Conservation (phyloP, 176 grass and related monocot genomes). For the Carex scoparia region DNA sequence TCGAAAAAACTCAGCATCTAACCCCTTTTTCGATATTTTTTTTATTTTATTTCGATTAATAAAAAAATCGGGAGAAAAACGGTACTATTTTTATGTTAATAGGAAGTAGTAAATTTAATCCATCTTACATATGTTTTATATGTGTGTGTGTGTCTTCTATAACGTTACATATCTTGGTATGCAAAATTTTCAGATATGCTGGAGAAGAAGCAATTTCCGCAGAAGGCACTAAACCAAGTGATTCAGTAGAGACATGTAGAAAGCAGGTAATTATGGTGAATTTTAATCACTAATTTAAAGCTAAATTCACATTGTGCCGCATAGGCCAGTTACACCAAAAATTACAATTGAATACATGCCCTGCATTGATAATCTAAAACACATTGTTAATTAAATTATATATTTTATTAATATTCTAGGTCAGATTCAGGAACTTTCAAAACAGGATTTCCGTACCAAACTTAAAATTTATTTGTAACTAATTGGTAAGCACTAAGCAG, state of each 20-base stretch:
- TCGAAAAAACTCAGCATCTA: too few relatives aligned
- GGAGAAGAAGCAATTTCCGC: neutral
- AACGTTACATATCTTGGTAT: neutral
- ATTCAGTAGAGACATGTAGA: neutral
- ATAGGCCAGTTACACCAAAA: neutral
- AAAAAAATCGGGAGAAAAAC: too few relatives aligned
- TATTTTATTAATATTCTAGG: too few relatives aligned
- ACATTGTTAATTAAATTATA: too few relatives aligned
- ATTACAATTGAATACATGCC: neutral
- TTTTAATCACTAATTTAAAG: neutral
- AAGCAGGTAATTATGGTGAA: neutral
- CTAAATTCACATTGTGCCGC: neutral
- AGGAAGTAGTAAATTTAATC: neutral
- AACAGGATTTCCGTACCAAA: too few relatives aligned
- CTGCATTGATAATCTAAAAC: too few relatives aligned
- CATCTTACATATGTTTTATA: neutral
- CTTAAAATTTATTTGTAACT: too few relatives aligned
- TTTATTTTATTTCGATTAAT: too few relatives aligned
- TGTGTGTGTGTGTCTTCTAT: neutral
- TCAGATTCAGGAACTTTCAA: too few relatives aligned
- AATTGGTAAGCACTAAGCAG: too few relatives aligned
- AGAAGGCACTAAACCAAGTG: neutral
- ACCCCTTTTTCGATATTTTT: too few relatives aligned
- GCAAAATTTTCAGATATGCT: neutral
- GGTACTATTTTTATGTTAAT: neutral